Percentiles rank a stretch among this genome's conserved stretches.
phyloP scores from a whole-genome alignment of 371 early-diverging fungal species.

The Syncephalastrum monosporum region DNA sequence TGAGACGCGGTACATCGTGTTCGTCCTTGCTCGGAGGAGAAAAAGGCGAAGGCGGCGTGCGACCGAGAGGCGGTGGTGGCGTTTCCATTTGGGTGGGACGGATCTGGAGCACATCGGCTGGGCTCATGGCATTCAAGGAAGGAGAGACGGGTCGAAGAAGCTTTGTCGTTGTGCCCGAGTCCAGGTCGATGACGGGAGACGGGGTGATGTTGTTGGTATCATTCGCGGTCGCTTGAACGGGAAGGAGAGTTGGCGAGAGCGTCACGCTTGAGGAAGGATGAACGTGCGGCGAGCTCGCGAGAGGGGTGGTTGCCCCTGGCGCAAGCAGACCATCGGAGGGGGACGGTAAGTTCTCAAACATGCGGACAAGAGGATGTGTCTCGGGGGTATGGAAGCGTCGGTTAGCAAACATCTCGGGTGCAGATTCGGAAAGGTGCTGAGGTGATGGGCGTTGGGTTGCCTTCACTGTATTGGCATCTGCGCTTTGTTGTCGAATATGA shows the following conservation, averaged over 20 bases:
- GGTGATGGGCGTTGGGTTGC: no score
- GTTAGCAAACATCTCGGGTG: not conserved
- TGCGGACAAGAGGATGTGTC: constrained; percentile 36
- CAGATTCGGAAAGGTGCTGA: no score
- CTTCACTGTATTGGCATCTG: no score
- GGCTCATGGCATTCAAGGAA: constrained; percentile 7
- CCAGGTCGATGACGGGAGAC: constrained; percentile 19
- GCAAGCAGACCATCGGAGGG: constrained; percentile 3
- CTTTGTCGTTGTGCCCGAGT: constrained; percentile 8
- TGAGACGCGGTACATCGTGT: not conserved
- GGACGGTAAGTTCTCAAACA: constrained; percentile 33
- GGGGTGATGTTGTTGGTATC: constrained; percentile 1
- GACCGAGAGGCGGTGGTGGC: not conserved
- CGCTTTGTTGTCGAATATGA: no score
- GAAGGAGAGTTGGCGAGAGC: not conserved
- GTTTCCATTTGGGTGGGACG: not conserved
- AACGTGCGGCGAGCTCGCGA: constrained; percentile 4
- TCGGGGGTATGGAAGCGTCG: constrained; percentile 30
- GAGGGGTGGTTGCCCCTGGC: constrained; percentile 3
- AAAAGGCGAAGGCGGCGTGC: not conserved
- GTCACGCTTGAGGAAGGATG: constrained; percentile 8
- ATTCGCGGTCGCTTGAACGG: not conserved
- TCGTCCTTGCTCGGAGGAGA: not conserved
- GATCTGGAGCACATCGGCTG: constrained; percentile 9
- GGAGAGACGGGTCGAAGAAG: constrained; percentile 7